phyloP scores from a whole-genome alignment of 331 rosid genomes.

The Dryas integrifolia region DNA sequence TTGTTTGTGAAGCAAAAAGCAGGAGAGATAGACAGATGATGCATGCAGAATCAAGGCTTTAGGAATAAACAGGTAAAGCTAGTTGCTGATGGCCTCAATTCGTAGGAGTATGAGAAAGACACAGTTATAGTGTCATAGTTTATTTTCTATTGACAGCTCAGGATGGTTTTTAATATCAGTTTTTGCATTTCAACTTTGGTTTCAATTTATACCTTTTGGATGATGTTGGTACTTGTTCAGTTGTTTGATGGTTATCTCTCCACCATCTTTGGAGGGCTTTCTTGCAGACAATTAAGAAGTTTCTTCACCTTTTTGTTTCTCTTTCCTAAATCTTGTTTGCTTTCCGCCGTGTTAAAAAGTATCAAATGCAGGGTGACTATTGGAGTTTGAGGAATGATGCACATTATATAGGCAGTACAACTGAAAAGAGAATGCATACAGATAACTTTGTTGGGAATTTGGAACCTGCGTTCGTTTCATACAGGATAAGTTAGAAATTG shows the following conservation, averaged over 20 bases:
- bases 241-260: background rate
- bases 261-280: background rate
- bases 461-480: too few relatives aligned
- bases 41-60: background rate
- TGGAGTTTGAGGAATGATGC: too few relatives aligned
- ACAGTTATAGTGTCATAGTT: background rate
- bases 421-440: too few relatives aligned
- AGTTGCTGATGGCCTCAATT: background rate
- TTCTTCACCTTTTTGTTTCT: background rate
- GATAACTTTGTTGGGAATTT: too few relatives aligned
- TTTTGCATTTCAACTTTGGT: background rate
- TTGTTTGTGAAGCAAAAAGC: background rate
- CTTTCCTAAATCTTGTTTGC: background rate
- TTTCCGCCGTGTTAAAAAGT: too few relatives aligned
- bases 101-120: background rate
- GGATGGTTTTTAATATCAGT: slow-evolving; percentile 1
- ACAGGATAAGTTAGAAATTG: too few relatives aligned
- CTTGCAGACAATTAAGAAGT: background rate
- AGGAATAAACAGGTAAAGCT: slow-evolving; percentile 2
- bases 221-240: background rate
- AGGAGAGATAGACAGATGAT: background rate
- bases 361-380: too few relatives aligned
- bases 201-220: background rate
- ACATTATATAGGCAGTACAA: too few relatives aligned
- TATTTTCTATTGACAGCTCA: slow-evolving; percentile 9